These are phyloP conservation scores for Plasmodium vivax DNA, from an alignment of 169 alveolate species.

Conservation along the genomic window DNA sequence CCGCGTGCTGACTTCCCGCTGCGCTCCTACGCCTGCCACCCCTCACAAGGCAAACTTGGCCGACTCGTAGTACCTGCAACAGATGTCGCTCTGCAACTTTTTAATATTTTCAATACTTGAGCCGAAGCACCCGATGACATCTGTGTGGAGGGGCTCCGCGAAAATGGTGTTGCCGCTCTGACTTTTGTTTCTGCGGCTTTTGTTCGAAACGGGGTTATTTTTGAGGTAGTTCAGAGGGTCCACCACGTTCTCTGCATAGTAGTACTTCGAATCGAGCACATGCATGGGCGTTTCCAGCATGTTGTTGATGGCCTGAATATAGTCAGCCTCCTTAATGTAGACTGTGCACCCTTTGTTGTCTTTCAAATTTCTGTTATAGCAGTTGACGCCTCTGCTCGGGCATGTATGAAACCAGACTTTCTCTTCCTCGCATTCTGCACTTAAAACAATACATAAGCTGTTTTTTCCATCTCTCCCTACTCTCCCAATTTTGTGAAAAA, in stretches of 20 bases:
- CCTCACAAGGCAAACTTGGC: slow-evolving; percentile 12
- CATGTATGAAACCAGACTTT: slow-evolving; percentile 80
- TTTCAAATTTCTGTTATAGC: slow-evolving; percentile 73
- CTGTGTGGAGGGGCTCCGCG: slow-evolving; percentile 9
- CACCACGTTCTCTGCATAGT: slow-evolving; percentile 55
- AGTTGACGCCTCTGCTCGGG: slow-evolving; percentile 50
- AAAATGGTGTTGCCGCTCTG: slow-evolving; percentile 37
- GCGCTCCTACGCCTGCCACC: not conserved
- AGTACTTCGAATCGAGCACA: slow-evolving; percentile 43
- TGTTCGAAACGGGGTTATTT: slow-evolving; percentile 16
- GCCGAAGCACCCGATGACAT: not conserved
- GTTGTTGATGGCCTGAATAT: slow-evolving; percentile 53
- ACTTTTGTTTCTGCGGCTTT: slow-evolving; percentile 47
- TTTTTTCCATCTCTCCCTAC: slow-evolving; percentile 77
- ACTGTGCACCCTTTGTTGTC: slow-evolving; percentile 77
- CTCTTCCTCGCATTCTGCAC: slow-evolving; percentile 72
- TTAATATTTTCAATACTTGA: slow-evolving; percentile 10
- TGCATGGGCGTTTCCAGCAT: slow-evolving; percentile 71
- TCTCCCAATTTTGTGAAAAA: slow-evolving; percentile 78
- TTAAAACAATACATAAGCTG: slow-evolving; percentile 75
- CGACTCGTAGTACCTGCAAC: slow-evolving; percentile 45
- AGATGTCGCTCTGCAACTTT: slow-evolving; percentile 40
- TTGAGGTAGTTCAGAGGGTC: slow-evolving; percentile 60
- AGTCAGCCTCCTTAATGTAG: slow-evolving; percentile 70
- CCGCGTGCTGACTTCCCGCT: not conserved